Evolutionary conservation across 805 yeast genomes (phyloP), one percentile per base, ranked within the genome.

Genomic region (Saccharomycopsis lassenensis): DNA sequence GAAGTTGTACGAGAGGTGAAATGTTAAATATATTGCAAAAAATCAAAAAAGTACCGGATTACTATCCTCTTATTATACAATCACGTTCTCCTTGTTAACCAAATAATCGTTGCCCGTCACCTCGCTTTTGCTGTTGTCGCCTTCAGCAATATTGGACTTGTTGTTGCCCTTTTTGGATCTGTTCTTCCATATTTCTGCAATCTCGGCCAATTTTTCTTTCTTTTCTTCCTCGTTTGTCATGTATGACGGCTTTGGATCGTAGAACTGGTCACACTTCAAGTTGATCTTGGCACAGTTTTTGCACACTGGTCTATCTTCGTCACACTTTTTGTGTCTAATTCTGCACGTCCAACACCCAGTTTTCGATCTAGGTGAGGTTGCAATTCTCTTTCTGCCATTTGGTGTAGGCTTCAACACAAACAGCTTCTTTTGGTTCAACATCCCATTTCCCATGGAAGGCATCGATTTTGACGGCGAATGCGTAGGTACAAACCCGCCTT

Each of bases 241-340:
- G 23, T 43, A 43, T 5, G 37, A 35, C 5, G 46, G 46, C 19
- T 43, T 43, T 26, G 46, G 46, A 38, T 43, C 44, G 15, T 30
- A 40, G 26, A 15, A 37, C 35, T 38, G 46, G 24, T 43, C 46
- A 28, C 46, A 43, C 16, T 43, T 43, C 24, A 43, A 26, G 27
- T 21, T 35, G 20, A 43, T 37, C 33, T 43, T 43, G 5, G 46
- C 37, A 46, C 77, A 70, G 31, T 62, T 62, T 7, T 58, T 53
- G 41, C 68, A 62, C 39, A 47, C 48, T n/a, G 67, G 63, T 40
- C 57, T 58, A 25, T 55, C 54, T 44, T 71, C 71, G 47, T 74
- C 79, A 54, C 82, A 74, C 57, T 74, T 74, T 58, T 76, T 65
- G 56, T 75, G 76, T 48, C 80, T 65, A 43, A 68, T 65, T 36